phyloP scores from a whole-genome alignment of 495 filamentous ascomycete species.

The Usnea hakonensis region DNA sequence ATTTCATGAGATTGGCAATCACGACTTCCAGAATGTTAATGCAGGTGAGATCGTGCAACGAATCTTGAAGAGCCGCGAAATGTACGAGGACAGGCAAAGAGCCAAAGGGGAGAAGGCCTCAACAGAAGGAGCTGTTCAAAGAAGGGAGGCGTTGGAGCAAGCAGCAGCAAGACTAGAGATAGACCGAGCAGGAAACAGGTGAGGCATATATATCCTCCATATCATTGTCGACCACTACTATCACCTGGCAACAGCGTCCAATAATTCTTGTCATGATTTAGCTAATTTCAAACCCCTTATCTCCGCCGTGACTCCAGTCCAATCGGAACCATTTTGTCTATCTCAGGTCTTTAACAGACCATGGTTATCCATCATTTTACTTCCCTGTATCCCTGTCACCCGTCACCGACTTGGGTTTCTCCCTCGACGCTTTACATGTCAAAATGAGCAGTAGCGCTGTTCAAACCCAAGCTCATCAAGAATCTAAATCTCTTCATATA shows the following conservation, averaged over 20 bases:
- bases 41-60: conserved; percentile 84
- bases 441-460: background rate
- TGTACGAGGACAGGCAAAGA: conserved; percentile 85
- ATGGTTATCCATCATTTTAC: background rate
- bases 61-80: conserved; percentile 73
- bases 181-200: conserved; percentile 14
- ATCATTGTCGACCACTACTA: background rate
- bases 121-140: conserved; percentile 49
- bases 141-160: conserved; percentile 30
- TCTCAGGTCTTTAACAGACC: background rate
- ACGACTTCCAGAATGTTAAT: conserved; percentile 81
- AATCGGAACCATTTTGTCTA: background rate
- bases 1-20: conserved; percentile 61
- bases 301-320: background rate
- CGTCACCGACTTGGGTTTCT: background rate
- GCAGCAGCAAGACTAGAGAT: conserved; percentile 17
- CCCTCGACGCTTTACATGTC: background rate
- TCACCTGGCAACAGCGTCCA: background rate
- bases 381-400: background rate
- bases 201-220: background rate
- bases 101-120: conserved; percentile 77
- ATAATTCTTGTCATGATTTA: background rate
- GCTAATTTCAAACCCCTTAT: background rate
- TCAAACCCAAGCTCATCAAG: background rate
- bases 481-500: conserved; percentile 36